These are phyloP conservation scores for Jatropha curcas DNA, from an alignment of 345 rosid species.

Conservation along the genomic window DNA sequence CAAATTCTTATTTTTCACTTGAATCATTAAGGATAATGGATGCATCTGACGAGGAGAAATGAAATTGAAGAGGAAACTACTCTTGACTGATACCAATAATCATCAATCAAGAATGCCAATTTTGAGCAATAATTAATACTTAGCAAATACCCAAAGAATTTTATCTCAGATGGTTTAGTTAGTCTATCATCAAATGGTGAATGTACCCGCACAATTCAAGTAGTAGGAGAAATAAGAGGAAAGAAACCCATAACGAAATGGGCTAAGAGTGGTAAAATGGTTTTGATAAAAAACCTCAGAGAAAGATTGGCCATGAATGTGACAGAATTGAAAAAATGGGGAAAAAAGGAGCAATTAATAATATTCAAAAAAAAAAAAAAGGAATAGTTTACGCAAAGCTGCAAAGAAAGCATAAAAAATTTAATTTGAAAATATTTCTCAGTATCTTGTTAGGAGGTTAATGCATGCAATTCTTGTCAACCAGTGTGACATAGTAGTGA, in stretches of 20 bases:
- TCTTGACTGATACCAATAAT: background rate
- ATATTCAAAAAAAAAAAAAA: too few relatives aligned
- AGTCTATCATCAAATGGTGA: background rate
- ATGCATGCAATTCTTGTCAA: too few relatives aligned
- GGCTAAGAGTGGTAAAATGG: background rate
- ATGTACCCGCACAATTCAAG: background rate
- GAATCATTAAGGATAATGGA: background rate
- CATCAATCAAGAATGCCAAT: background rate
- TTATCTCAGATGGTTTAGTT: background rate
- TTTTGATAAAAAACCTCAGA: background rate
- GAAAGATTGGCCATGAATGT: background rate
- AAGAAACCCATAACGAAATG: background rate
- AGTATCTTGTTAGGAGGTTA: too few relatives aligned
- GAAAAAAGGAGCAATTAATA: too few relatives aligned
- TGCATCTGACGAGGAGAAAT: background rate
- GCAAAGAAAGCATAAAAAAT: too few relatives aligned
- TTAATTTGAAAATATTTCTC: too few relatives aligned
- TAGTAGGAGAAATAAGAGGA: background rate
- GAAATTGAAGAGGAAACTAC: background rate
- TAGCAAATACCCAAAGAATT: background rate
- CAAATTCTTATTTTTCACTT: background rate
- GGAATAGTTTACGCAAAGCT: background rate
- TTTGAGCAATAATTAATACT: background rate
- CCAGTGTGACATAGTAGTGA: too few relatives aligned
- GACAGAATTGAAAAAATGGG: background rate